Percentiles rank a stretch among this genome's conserved stretches.
Conservation (phyloP, 1,284 basidiomycete genomes). For the Papiliotrema nemorosa region DNA sequence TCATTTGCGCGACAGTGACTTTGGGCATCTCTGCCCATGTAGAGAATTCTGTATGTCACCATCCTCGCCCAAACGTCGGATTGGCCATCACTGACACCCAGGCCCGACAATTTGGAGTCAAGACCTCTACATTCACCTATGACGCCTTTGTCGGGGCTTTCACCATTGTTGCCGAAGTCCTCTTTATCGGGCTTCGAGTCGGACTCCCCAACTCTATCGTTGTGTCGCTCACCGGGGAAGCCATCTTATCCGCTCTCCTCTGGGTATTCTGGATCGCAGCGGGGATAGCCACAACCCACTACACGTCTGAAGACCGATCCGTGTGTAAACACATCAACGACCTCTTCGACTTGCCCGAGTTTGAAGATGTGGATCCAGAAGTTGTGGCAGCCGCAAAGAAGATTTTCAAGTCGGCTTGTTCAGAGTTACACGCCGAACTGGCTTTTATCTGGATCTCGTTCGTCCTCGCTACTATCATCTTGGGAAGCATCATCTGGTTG, state of each 20-base stretch:
- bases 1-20: constrained; percentile 24
- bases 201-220: background rate
- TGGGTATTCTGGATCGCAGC: constrained; percentile 30
- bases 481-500: constrained; percentile 15
- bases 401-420: constrained; percentile 22
- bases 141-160: constrained; percentile 29
- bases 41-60: constrained; percentile 21
- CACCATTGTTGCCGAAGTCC: constrained; percentile 20
- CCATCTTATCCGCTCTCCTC: background rate
- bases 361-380: constrained; percentile 16
- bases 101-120: constrained; percentile 20
- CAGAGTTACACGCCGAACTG: constrained; percentile 26
- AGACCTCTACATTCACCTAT: constrained; percentile 21
- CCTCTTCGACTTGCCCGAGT: constrained; percentile 25
- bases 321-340: constrained; percentile 30
- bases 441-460: constrained; percentile 33
- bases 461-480: constrained; percentile 15
- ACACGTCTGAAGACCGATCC: constrained; percentile 18
- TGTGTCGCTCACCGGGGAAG: constrained; percentile 3
- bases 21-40: constrained; percentile 33
- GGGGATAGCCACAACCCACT: constrained; percentile 15
- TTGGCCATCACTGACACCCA: background rate
- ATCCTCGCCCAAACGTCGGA: background rate
- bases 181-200: constrained; percentile 4
- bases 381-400: constrained; percentile 22